Percentiles rank a stretch among this genome's conserved stretches.
Conservation (phyloP, 768 basidiomycete genomes). For the Filobasidium floriforme region DNA sequence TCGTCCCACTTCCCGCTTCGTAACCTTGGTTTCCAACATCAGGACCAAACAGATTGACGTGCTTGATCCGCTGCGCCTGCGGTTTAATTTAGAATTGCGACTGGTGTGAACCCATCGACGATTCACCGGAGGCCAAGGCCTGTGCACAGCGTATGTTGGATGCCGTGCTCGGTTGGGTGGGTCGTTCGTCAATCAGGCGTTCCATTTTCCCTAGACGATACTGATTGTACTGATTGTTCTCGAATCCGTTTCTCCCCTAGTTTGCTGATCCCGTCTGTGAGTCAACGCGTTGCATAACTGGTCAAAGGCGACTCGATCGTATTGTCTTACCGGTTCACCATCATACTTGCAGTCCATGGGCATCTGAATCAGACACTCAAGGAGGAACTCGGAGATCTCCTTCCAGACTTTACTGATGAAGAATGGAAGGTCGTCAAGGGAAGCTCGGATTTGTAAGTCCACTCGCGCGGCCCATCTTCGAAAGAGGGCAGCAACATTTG, state of each 20-base stretch:
- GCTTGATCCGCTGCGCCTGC: too few relatives aligned
- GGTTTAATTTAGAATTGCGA: constrained; percentile 1
- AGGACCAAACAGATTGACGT: too few relatives aligned
- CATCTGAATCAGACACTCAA: background rate
- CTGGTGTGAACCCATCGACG: constrained; percentile 14
- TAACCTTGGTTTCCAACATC: too few relatives aligned
- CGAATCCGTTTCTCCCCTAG: background rate
- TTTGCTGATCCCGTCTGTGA: constrained; percentile 21
- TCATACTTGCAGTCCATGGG: constrained; percentile 15
- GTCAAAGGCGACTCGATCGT: background rate
- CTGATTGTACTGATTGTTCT: too few relatives aligned
- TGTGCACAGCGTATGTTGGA: constrained; percentile 67
- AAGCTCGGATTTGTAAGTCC: constrained; percentile 19
- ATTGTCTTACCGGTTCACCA: too few relatives aligned
- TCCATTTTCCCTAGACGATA: too few relatives aligned
- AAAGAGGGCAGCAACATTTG: too few relatives aligned
- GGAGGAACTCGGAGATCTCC: constrained; percentile 18
- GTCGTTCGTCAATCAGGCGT: background rate
- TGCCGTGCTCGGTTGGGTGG: constrained; percentile 56
- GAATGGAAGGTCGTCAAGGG: constrained; percentile 32
- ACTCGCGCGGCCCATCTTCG: too few relatives aligned
- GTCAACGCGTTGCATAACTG: background rate
- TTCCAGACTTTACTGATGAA: constrained; percentile 30
- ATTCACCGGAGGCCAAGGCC: constrained; percentile 52
- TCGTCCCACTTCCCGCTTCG: too few relatives aligned